Conservation (phyloP, 352 stramenopile species). For the Phytopythium montanum region DNA sequence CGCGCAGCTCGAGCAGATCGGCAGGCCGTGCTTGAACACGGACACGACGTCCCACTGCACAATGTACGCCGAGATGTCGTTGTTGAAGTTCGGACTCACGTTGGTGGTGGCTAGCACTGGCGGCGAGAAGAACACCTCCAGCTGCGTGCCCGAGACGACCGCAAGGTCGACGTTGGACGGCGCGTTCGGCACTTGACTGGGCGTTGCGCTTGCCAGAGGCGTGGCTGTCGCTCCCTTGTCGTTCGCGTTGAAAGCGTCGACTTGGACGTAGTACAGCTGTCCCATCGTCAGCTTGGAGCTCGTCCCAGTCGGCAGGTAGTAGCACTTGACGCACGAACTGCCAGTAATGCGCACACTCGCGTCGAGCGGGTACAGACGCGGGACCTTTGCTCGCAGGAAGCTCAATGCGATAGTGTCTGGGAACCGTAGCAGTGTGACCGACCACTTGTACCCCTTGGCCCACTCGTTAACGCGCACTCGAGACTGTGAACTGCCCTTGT, state of each 20-base stretch:
- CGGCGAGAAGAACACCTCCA: constrained; percentile 90
- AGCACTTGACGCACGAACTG: constrained; percentile 54
- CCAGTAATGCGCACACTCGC: constrained; percentile 34
- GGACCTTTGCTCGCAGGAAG: constrained; percentile 56
- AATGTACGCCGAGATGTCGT: constrained; percentile 86
- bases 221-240: constrained; percentile 48
- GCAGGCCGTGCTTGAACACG: constrained; percentile 63
- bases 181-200: constrained; percentile 82
- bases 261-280: constrained; percentile 75
- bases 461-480: constrained; percentile 58
- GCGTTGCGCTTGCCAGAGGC: constrained; percentile 36
- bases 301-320: constrained; percentile 60
- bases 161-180: constrained; percentile 86
- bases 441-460: constrained; percentile 70
- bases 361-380: constrained; percentile 42
- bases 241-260: constrained; percentile 70
- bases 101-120: constrained; percentile 48
- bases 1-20: constrained; percentile 45
- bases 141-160: constrained; percentile 84
- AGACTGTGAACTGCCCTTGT: constrained; percentile 32
- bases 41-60: constrained; percentile 83
- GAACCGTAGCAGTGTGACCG: constrained; percentile 49
- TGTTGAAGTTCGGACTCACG: constrained; percentile 68
- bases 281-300: constrained; percentile 55
- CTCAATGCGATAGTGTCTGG: constrained; percentile 14